A percentile compares a stretch with the other conserved stretches of the same genome.
Conservation (phyloP, 1,284 basidiomycete genomes). For the Tylopilus orsonianus region DNA sequence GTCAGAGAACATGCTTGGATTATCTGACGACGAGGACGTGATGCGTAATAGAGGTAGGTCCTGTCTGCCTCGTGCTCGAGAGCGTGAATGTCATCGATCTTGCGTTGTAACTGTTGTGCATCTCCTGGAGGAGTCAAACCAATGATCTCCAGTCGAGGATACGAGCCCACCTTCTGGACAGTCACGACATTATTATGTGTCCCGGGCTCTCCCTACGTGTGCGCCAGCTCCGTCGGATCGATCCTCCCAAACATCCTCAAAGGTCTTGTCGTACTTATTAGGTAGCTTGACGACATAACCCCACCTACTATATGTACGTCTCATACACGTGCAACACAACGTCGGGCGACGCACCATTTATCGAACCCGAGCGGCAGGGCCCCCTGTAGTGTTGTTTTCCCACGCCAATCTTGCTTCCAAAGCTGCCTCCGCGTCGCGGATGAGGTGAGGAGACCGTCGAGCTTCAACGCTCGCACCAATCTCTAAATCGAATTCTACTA, state of each 20-base stretch:
- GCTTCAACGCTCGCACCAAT: no score
- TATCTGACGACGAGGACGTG: slow-evolving; percentile 33
- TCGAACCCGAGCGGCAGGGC: slow-evolving; percentile 56
- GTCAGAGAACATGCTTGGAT: slow-evolving; percentile 30
- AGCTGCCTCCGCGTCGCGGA: slow-evolving; percentile 38
- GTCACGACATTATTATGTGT: slow-evolving; percentile 5
- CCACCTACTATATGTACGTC: slow-evolving; percentile 42
- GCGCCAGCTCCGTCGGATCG: slow-evolving; percentile 43
- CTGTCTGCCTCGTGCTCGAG: slow-evolving; percentile 24
- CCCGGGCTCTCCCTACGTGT: slow-evolving; percentile 41
- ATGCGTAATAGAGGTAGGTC: slow-evolving; percentile 33
- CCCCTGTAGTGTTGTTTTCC: slow-evolving; percentile 47
- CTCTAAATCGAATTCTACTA: no score
- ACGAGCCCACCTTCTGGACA: slow-evolving; percentile 11
- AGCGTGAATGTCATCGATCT: slow-evolving; percentile 14
- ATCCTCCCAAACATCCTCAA: slow-evolving; percentile 56
- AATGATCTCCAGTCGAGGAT: slow-evolving; percentile 14
- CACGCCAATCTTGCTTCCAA: slow-evolving; percentile 42
- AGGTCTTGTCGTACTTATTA: slow-evolving; percentile 60
- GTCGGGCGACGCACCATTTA: slow-evolving; percentile 44
- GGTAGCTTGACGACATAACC: slow-evolving; percentile 52
- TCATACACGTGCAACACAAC: background rate
- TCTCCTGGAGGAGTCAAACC: slow-evolving; percentile 10
- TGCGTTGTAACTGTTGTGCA: background rate
- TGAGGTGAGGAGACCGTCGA: no score